Evolutionary conservation across 2,329 filamentous ascomycete genomes (phyloP), one percentile per base, ranked within the genome.

Genomic region (Fusarium pseudograminearum): DNA sequence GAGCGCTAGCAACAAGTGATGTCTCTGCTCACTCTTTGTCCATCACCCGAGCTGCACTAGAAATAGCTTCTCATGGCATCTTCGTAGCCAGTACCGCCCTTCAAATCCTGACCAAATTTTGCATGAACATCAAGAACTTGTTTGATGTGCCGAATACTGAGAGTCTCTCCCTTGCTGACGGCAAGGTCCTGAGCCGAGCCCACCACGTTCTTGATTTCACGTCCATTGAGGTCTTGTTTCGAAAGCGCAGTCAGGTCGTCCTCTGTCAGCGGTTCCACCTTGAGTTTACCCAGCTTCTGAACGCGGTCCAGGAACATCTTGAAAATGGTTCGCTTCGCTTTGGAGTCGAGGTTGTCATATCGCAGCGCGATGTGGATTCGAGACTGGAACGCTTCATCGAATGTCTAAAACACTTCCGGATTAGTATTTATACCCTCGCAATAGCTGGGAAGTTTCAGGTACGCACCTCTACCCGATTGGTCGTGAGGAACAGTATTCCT

Each of bases 351-450:
- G 50, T 91, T 89, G 40, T 92, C 91, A 79, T 97, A 97, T 30
- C 91, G 86, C 11, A 97, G 83, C 0, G 93, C 92, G 73, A 97
- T 90, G 78, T 97, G 93, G 66, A 97, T 97, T 26, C 94, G 89
- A 12, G 90, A 93, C 76, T 96, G 92, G 83, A 97, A 97, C 1
- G 94, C 94, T 66, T 96, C 93, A 73, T 97, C 94, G 74, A 97
- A 97, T 0, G 92, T 94, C 82, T 90, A 11, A 31, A 41, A 26
- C 26, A 44, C 51, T n/a, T 22, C 15, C 18, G 20, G 10, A 45
- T 69, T 54, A 65, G 61, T 48, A 61, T 26, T 18, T 20, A n/a
- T 4, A 38, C 12, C 26, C 3, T 4, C 45, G 24, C 3, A 34
- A 41, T 5, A 5, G 33, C 16, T 31, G 18, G 36, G 14, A 36